Conservation (phyloP, 192 early-diverging fungal species). For the Chytriomyces confervae region DNA sequence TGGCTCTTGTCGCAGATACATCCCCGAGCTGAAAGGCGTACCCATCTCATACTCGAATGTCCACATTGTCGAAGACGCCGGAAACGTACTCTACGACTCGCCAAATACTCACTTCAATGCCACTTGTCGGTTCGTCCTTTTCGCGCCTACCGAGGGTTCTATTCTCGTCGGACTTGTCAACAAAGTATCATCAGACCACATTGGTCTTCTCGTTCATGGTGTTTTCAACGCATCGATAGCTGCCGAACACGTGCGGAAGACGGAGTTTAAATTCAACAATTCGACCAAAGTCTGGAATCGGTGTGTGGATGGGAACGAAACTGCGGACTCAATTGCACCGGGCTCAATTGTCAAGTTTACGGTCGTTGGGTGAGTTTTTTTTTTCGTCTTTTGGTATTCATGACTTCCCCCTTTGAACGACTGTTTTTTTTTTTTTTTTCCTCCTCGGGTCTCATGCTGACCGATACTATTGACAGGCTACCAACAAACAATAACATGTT, state of each 20-base stretch:
- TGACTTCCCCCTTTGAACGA: not conserved
- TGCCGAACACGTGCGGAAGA: constrained; percentile 74
- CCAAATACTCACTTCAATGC: constrained; percentile 84
- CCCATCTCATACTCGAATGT: constrained; percentile 81
- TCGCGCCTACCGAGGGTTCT: constrained; percentile 74
- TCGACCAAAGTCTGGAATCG: constrained; percentile 39
- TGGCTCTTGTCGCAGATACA: constrained; percentile 59
- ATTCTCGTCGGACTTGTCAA: constrained; percentile 77
- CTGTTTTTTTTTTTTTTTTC: not conserved
- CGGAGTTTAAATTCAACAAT: constrained; percentile 73
- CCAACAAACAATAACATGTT: constrained; percentile 83
- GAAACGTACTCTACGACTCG: constrained; percentile 78
- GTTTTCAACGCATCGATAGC: constrained; percentile 97
- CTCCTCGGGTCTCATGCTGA: not conserved
- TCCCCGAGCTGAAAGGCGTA: constrained; percentile 86
- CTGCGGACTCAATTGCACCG: constrained; percentile 56
- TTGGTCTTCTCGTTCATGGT: constrained; percentile 90
- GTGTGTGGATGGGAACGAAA: constrained; percentile 34
- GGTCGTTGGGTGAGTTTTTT: constrained; percentile 67
- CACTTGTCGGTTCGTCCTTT: constrained; percentile 71
- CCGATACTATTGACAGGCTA: constrained; percentile 58
- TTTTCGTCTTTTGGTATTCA: not conserved
- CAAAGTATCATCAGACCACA: constrained; percentile 91
- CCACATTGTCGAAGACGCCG: constrained; percentile 58
- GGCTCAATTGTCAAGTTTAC: constrained; percentile 74